Evolutionary conservation across 345 rosid genomes (phyloP), one percentile per base, ranked within the genome.

Genomic region (Garcia nutans): DNA sequence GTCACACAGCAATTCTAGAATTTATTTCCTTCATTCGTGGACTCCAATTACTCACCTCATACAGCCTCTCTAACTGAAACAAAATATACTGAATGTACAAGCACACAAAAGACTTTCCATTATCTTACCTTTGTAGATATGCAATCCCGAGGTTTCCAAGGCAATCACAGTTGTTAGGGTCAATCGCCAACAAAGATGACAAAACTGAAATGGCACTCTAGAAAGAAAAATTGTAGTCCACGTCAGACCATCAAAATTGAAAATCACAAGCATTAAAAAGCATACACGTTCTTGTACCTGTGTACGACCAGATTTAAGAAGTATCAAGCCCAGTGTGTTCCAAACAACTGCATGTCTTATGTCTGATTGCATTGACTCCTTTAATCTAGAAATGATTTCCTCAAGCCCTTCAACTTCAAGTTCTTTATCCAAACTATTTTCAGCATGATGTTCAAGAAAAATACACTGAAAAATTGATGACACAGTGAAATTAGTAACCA

Each of bases 61-160:
- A 67, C 47, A 5, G 65, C 6, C 72, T 73, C 56, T 42, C 13
- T 17, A 54, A 16, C 15, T 15, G 19, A 13, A 26, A 31, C 2
- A 24, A n/a, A 73, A 37, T 37, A 37, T 6, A 16, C 33, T 33
- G 49, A 71, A 69, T 55, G n/a, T 22, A 65, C 45, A 55, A 58
- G 57, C 22, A 52, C 57, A 37, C 41, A 3, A 6, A 37, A 5
- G 41, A 37, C 41, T 37, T 37, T 5, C 50, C 56, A 70, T 24
- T 37, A 31, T 28, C 77, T 83, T 73, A 96, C 99, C 89, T 89
- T 80, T 90, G 99, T 55, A 96, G 88, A 83, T 89, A 89, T 58
- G 97, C 98, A 74, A 92, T 86, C 76, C 98, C 99, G 54, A 96
- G 90, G 85, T 93, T 96, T 78, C 83, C 91, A n/a, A 91, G 87